Percentiles rank a stretch among this genome's conserved stretches.
Conservation (phyloP, 2,329 filamentous ascomycete genomes). For the Fusarium dimerum region DNA sequence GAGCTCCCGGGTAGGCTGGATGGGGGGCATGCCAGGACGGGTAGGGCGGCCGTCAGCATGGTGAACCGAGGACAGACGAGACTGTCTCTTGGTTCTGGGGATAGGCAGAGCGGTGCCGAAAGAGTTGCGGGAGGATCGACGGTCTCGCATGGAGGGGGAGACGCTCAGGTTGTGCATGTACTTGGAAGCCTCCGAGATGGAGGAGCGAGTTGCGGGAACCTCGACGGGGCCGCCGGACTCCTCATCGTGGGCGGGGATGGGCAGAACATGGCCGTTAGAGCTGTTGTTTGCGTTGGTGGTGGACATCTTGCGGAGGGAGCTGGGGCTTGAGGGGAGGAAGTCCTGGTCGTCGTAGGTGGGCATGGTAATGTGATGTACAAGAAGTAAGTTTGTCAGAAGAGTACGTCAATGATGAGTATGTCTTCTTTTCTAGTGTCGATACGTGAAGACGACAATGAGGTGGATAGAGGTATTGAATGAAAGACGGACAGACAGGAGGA, state of each 20-base stretch:
- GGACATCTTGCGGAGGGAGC: constrained; percentile 19
- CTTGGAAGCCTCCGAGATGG: constrained; percentile 65
- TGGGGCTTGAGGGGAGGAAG: constrained; percentile 37
- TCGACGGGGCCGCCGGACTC: constrained; percentile 59
- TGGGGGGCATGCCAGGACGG: constrained; percentile 58
- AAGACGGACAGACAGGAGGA: not conserved
- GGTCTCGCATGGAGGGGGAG: constrained; percentile 66
- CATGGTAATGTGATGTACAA: constrained; percentile 48
- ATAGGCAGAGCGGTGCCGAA: constrained; percentile 74
- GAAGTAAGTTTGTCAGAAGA: constrained; percentile 7
- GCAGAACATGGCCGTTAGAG: constrained; percentile 20
- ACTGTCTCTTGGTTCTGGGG: constrained; percentile 68
- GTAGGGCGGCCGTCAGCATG: constrained; percentile 45
- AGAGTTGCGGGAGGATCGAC: constrained; percentile 72
- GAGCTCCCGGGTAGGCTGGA: constrained; percentile 66
- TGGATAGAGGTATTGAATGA: not conserved
- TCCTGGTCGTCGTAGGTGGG: constrained; percentile 61
- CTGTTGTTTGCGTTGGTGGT: constrained; percentile 9
- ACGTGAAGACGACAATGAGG: constrained; percentile 7
- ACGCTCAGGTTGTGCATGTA: constrained; percentile 75
- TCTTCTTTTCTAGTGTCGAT: constrained; percentile 8
- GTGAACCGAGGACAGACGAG: constrained; percentile 64
- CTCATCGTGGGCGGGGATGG: constrained; percentile 45
- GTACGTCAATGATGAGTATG: not conserved
- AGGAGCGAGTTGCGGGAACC: constrained; percentile 67